Percentiles rank a stretch among this genome's conserved stretches.
Evolutionary conservation across 805 yeast genomes (phyloP).

Genomic region (Hanseniaspora hatyaiensis): DNA sequence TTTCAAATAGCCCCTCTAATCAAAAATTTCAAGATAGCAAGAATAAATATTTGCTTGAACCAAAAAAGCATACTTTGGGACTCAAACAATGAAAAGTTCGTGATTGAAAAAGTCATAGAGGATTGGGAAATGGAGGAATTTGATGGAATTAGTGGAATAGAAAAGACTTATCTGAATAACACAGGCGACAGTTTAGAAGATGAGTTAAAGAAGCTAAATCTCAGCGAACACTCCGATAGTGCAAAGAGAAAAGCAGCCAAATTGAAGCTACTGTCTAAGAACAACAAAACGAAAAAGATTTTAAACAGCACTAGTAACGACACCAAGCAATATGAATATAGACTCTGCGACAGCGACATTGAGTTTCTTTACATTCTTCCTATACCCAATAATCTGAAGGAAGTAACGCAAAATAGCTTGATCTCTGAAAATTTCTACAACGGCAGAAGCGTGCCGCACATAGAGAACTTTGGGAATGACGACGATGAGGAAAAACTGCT

Average conservation of each 20-base stretch:
- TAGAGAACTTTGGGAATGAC: background rate
- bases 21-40: slow-evolving; percentile 5
- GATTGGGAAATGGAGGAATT: slow-evolving; percentile 5
- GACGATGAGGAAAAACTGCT: background rate
- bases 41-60: background rate
- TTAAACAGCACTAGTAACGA: background rate
- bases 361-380: slow-evolving; percentile 33
- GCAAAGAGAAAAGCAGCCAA: background rate
- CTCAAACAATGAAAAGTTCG: slow-evolving; percentile 9
- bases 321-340: background rate
- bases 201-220: background rate
- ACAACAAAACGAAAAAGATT: background rate
- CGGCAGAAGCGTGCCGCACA: slow-evolving; percentile 29
- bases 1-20: slow-evolving; percentile 11
- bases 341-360: slow-evolving; percentile 29
- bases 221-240: too few relatives aligned
- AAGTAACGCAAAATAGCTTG: slow-evolving; percentile 75
- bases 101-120: background rate
- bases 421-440: slow-evolving; percentile 32
- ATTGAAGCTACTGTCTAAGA: background rate
- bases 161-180: background rate
- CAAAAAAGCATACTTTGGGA: slow-evolving; percentile 11
- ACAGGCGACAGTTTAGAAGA: background rate
- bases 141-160: slow-evolving; percentile 8
- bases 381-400: slow-evolving; percentile 58